Conservation (phyloP, 768 basidiomycete genomes). For the Lactifluus volemus region DNA sequence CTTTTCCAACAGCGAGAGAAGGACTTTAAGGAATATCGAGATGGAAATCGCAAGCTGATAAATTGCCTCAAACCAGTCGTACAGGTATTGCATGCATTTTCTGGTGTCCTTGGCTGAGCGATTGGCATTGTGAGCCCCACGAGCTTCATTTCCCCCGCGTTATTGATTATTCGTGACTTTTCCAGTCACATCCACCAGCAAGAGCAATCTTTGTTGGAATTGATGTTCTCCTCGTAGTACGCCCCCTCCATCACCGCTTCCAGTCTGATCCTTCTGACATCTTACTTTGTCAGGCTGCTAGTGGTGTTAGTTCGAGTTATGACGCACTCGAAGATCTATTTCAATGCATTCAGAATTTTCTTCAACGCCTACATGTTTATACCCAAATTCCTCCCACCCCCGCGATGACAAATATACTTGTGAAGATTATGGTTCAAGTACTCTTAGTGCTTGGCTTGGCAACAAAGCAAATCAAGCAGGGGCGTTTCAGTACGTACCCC, state of each 20-base stretch:
- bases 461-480: not conserved
- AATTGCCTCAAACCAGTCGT: not conserved
- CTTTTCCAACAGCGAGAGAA: not conserved
- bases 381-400: not conserved
- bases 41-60: constrained; percentile 3
- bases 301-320: too few relatives aligned
- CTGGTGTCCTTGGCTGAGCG: not conserved
- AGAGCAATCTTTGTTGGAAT: too few relatives aligned
- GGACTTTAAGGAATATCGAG: constrained; percentile 6
- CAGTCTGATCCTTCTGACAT: too few relatives aligned
- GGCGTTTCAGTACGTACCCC: not conserved
- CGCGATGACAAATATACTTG: not conserved
- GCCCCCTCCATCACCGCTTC: too few relatives aligned
- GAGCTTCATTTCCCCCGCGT: not conserved
- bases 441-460: constrained; percentile 3
- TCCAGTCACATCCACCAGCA: too few relatives aligned
- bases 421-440: not conserved
- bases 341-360: too few relatives aligned
- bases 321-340: too few relatives aligned
- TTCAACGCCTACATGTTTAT: constrained; percentile 3
- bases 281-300: too few relatives aligned
- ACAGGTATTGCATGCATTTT: not conserved
- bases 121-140: not conserved
- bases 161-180: too few relatives aligned
- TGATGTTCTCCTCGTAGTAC: too few relatives aligned